These are phyloP conservation scores for Candida ulmi DNA, from an alignment of 805 yeast genomes.

Conservation along the genomic window DNA sequence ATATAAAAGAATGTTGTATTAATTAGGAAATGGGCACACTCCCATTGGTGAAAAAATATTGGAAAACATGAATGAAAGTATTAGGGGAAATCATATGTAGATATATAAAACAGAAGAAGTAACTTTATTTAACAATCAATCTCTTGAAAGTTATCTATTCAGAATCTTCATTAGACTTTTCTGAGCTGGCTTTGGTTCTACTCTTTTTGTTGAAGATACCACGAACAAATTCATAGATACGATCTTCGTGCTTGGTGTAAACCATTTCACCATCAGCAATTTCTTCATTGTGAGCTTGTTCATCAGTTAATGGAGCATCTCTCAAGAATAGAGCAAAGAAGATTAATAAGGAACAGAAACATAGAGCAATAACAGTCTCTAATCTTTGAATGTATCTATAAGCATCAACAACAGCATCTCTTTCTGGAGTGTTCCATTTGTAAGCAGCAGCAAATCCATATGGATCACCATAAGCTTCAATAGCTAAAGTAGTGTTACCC, in stretches of 20 bases:
- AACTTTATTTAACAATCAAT: no score
- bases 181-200: background rate
- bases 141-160: no score
- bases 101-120: no score
- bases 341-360: slow-evolving; percentile 47
- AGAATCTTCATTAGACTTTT: background rate
- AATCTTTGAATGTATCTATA: slow-evolving; percentile 56
- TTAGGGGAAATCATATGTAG: no score
- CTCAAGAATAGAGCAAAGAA: slow-evolving; percentile 42
- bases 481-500: slow-evolving; percentile 34
- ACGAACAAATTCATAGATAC: slow-evolving; percentile 12
- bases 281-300: slow-evolving; percentile 19
- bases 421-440: slow-evolving; percentile 59
- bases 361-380: slow-evolving; percentile 47
- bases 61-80: no score
- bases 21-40: no score
- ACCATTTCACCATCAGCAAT: slow-evolving; percentile 18
- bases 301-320: slow-evolving; percentile 39
- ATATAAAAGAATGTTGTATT: no score
- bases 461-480: slow-evolving; percentile 47
- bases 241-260: slow-evolving; percentile 15
- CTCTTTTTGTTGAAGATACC: slow-evolving; percentile 4
- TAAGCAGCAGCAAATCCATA: slow-evolving; percentile 39
- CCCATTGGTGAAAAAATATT: no score
- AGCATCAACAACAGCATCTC: slow-evolving; percentile 50